phyloP scores from a whole-genome alignment of 495 filamentous ascomycete species.

The Penicilliopsis zonata region DNA sequence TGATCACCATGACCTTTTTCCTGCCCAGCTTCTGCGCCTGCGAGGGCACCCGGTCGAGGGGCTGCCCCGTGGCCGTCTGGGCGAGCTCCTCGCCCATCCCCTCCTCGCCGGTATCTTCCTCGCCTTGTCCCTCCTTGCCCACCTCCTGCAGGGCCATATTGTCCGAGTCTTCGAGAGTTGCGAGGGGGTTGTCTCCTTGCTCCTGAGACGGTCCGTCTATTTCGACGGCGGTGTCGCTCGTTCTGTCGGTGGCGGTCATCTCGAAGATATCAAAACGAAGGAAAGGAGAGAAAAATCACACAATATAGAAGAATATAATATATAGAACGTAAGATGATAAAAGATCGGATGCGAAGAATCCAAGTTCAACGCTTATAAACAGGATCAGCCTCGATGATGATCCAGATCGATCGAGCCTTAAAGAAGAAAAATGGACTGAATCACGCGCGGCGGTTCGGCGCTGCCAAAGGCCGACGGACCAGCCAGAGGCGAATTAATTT shows the following conservation, averaged over 20 bases:
- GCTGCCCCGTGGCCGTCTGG: constrained; percentile 9
- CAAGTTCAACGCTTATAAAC: too few relatives aligned
- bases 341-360: neutral
- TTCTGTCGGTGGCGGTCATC: constrained; percentile 4
- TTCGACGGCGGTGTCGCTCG: constrained; percentile 11
- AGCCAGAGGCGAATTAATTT: too few relatives aligned
- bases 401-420: too few relatives aligned
- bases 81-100: constrained; percentile 10
- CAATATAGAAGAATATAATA: too few relatives aligned
- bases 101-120: constrained; percentile 3
- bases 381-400: too few relatives aligned
- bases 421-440: too few relatives aligned
- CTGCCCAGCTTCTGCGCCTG: constrained; percentile 33
- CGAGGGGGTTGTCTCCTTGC: too few relatives aligned
- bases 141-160: constrained; percentile 3
- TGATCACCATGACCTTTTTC: constrained; percentile 36
- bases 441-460: too few relatives aligned
- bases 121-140: neutral
- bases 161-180: constrained; percentile 2
- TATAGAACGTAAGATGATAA: neutral
- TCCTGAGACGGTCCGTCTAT: neutral
- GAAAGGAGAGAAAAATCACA: too few relatives aligned
- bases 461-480: too few relatives aligned
- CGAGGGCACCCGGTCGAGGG: constrained; percentile 24
- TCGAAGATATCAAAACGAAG: neutral